A percentile compares a stretch with the other conserved stretches of the same genome.
Evolutionary conservation across 2,329 filamentous ascomycete genomes (phyloP).

Genomic region (Fusarium piperis): DNA sequence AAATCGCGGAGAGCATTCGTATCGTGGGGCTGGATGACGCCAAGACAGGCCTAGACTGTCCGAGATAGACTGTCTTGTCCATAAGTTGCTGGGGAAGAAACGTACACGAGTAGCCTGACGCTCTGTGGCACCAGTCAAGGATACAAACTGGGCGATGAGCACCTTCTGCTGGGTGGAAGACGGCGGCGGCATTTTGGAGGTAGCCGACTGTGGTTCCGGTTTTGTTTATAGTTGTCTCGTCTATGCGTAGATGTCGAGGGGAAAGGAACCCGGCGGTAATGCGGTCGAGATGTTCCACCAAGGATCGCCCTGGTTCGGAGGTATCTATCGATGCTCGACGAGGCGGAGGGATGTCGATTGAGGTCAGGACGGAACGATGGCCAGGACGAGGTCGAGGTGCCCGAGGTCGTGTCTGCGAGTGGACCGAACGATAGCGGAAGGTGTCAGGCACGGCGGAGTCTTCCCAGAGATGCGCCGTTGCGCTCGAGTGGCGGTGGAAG

Average conservation of each 20-base stretch:
- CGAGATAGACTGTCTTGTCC: neutral
- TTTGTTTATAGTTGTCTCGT: neutral
- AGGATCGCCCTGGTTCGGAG: neutral
- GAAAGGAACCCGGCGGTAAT: neutral
- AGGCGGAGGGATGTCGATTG: neutral
- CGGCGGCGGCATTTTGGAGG: conserved; percentile 49
- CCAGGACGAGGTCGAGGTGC: neutral
- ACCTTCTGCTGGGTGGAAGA: conserved; percentile 53
- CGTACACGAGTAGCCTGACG: conserved; percentile 57
- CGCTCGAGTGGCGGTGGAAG: conserved; percentile 11
- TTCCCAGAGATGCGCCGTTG: neutral
- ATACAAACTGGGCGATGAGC: conserved; percentile 54
- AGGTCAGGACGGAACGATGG: conserved; percentile 1
- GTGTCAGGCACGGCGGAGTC: neutral
- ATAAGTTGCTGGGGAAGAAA: conserved; percentile 23
- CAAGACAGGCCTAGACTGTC: conserved; percentile 7
- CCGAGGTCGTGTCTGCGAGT: neutral
- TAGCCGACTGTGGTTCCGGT: neutral
- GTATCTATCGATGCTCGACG: neutral
- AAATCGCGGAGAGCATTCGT: conserved; percentile 19
- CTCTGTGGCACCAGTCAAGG: conserved; percentile 55
- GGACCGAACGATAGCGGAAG: neutral
- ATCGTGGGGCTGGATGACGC: conserved; percentile 10
- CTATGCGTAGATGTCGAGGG: neutral
- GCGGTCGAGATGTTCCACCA: conserved; percentile 3